A percentile compares a stretch with the other conserved stretches of the same genome.
Evolutionary conservation across 2,329 filamentous ascomycete genomes (phyloP).

Genomic region (Exserohilum turcica): DNA sequence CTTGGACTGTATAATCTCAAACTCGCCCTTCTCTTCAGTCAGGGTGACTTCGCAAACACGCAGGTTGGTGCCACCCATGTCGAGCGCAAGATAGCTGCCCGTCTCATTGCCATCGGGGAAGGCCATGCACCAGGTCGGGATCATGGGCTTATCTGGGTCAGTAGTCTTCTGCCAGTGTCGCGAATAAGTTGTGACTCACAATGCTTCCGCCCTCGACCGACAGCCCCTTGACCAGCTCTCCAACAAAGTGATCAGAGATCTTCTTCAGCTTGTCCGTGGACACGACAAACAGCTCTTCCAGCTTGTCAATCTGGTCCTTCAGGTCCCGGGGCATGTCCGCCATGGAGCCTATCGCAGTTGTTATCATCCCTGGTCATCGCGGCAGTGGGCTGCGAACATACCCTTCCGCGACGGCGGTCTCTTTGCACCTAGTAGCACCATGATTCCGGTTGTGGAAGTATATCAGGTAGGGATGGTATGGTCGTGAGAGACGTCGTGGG

Average conservation of each 20-base stretch:
- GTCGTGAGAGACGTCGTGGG: conserved; percentile 1
- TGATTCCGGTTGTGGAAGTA: conserved; percentile 48
- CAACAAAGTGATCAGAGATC: conserved; percentile 87
- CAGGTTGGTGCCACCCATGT: conserved; percentile 96
- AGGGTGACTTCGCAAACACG: conserved; percentile 93
- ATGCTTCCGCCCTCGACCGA: conserved; percentile 89
- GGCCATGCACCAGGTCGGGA: conserved; percentile 94
- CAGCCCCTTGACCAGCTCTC: conserved; percentile 85
- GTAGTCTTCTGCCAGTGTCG: conserved; percentile 87
- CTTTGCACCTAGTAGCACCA: conserved; percentile 70
- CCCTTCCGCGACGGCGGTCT: conserved; percentile 73
- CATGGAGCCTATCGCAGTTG: conserved; percentile 71
- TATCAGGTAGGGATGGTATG: conserved; percentile 5
- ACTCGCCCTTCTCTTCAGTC: conserved; percentile 85
- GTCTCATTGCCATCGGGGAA: conserved; percentile 87
- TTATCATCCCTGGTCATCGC: conserved; percentile 25
- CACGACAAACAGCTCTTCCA: conserved; percentile 85
- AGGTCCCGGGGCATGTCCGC: conserved; percentile 88
- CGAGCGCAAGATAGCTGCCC: conserved; percentile 85
- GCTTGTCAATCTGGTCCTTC: conserved; percentile 75
- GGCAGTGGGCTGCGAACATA: conserved; percentile 53
- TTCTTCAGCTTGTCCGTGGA: conserved; percentile 80
- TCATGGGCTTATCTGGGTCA: conserved; percentile 79
- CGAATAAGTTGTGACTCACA: conserved; percentile 65
- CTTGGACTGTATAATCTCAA: conserved; percentile 95